A percentile compares a stretch with the other conserved stretches of the same genome.
Conservation (phyloP, 768 basidiomycete genomes). For the Termitomyces sp. region DNA sequence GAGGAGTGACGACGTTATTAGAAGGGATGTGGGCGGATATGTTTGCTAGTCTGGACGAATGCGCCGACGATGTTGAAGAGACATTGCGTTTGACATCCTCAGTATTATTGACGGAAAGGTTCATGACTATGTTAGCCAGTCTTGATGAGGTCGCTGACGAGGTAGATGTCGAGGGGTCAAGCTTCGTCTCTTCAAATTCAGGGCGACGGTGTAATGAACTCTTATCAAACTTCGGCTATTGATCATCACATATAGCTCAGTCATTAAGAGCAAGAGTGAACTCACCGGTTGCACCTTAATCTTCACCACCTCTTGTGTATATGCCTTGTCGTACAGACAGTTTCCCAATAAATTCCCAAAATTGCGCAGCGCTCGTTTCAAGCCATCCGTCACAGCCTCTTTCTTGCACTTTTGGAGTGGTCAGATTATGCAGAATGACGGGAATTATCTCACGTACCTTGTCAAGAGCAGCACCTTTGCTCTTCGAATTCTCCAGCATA, state of each 20-base stretch:
- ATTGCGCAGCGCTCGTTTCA: conserved; percentile 85
- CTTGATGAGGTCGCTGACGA: conserved; percentile 9
- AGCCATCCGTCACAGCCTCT: conserved; percentile 92
- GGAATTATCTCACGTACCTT: conserved; percentile 55
- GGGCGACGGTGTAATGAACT: conserved; percentile 64
- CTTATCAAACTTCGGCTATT: conserved; percentile 63
- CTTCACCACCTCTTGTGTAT: conserved; percentile 78
- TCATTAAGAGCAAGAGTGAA: conserved; percentile 10
- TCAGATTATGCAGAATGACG: neutral
- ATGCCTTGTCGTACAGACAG: conserved; percentile 94
- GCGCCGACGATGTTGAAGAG: neutral
- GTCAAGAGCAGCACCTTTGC: conserved; percentile 82
- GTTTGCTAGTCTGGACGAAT: conserved; percentile 11
- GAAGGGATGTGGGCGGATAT: conserved; percentile 1
- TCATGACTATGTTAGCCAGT: neutral
- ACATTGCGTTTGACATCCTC: conserved; percentile 2
- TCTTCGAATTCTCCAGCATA: conserved; percentile 74
- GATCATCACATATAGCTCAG: neutral
- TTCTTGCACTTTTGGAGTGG: conserved; percentile 80
- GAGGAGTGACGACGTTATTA: conserved; percentile 1
- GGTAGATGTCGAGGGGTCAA: conserved; percentile 15
- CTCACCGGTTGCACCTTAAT: conserved; percentile 80
- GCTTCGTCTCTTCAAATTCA: conserved; percentile 52
- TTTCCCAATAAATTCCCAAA: conserved; percentile 96
- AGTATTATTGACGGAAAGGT: neutral